Evolutionary conservation across 2,329 filamentous ascomycete species (phyloP).

Genomic region (Metarhizium robertsii): DNA sequence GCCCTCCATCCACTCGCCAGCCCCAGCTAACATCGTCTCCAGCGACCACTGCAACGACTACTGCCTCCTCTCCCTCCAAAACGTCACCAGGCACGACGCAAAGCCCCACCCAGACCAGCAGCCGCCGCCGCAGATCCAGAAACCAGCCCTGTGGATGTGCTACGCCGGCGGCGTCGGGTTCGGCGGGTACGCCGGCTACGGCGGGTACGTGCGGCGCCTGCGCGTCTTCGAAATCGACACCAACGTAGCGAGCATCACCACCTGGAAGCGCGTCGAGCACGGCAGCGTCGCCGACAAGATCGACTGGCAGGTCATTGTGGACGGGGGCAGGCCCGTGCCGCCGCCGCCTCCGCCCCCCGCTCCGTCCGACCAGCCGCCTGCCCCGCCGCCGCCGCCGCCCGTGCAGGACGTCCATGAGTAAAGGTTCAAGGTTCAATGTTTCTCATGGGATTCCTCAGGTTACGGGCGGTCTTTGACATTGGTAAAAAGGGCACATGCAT

Average conservation of each 20-base stretch:
- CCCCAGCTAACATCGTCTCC: slow-evolving; percentile 10
- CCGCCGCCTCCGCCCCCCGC: slow-evolving; percentile 16
- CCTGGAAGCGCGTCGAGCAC: slow-evolving; percentile 82
- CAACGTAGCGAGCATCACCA: slow-evolving; percentile 78
- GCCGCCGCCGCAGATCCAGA: slow-evolving; percentile 14
- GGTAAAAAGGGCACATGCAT: too few relatives aligned
- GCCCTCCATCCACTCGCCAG: background rate
- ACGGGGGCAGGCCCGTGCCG: slow-evolving; percentile 40
- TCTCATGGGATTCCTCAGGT: too few relatives aligned
- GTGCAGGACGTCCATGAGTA: slow-evolving; percentile 8
- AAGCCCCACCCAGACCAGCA: slow-evolving; percentile 2
- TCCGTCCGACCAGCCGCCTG: background rate
- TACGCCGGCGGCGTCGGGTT: slow-evolving; percentile 89
- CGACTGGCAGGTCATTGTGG: slow-evolving; percentile 58
- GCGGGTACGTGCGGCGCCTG: slow-evolving; percentile 72
- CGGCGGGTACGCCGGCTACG: slow-evolving; percentile 90
- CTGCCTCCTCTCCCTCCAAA: slow-evolving; percentile 57
- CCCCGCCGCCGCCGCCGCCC: slow-evolving; percentile 6
- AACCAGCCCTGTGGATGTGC: slow-evolving; percentile 88
- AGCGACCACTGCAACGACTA: slow-evolving; percentile 97
- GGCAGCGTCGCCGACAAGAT: slow-evolving; percentile 43
- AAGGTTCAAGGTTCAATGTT: background rate
- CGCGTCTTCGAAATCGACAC: slow-evolving; percentile 90
- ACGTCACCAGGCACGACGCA: slow-evolving; percentile 15
- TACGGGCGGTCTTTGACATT: too few relatives aligned